Conservation (phyloP, 2,329 filamentous ascomycete genomes). For the Phyllosticta citrichinensis region DNA sequence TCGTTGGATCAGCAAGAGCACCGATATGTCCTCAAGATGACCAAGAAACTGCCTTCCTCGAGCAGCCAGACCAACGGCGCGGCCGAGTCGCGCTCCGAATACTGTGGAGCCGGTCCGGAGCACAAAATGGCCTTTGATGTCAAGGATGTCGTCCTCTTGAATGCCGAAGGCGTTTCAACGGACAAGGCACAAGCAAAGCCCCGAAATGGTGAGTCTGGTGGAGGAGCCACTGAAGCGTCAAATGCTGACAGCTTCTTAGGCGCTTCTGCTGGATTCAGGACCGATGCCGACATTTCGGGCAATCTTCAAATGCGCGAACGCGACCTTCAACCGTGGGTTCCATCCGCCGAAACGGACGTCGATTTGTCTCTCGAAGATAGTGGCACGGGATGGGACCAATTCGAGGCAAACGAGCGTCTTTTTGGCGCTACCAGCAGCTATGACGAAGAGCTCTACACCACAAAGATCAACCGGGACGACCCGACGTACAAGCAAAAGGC, state of each 20-base stretch:
- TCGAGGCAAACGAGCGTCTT: constrained; percentile 75
- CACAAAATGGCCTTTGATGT: constrained; percentile 51
- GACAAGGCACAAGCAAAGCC: constrained; percentile 41
- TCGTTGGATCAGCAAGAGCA: constrained; percentile 42
- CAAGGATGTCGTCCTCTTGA: constrained; percentile 49
- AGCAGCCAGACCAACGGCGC: constrained; percentile 38
- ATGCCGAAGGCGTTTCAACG: constrained; percentile 43
- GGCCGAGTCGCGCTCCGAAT: constrained; percentile 30
- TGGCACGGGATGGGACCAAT: constrained; percentile 71
- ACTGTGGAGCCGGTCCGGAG: constrained; percentile 38
- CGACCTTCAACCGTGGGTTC: constrained; percentile 71
- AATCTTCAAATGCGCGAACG: constrained; percentile 60
- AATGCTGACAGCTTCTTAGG: constrained; percentile 38
- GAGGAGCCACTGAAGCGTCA: background rate
- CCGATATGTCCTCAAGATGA: constrained; percentile 56
- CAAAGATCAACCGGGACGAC: constrained; percentile 72
- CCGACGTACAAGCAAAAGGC: constrained; percentile 71
- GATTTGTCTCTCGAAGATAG: constrained; percentile 62
- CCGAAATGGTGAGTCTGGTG: constrained; percentile 46
- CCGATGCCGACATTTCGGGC: constrained; percentile 80
- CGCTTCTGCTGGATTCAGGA: constrained; percentile 61
- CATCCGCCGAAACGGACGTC: constrained; percentile 48
- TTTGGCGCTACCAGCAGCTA: constrained; percentile 88
- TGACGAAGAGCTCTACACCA: constrained; percentile 91
- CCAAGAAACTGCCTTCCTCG: constrained; percentile 39